These are phyloP conservation scores for Globisporangium takayamanum DNA, from an alignment of 352 stramenopile genomes.

Conservation along the genomic window DNA sequence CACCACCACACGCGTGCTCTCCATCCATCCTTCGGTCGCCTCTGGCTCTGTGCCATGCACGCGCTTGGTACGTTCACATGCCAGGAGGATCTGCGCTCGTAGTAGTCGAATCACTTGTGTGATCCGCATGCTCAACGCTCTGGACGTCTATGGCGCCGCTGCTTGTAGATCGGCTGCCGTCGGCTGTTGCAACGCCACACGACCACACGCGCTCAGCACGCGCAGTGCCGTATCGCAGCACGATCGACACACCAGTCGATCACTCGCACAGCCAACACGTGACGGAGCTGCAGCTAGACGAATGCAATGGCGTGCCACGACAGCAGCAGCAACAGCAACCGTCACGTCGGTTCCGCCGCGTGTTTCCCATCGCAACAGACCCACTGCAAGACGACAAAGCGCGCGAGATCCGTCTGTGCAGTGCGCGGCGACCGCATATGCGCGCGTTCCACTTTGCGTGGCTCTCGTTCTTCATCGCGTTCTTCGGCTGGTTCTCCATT, in stretches of 20 bases:
- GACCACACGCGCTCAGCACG: background rate
- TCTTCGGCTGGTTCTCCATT: constrained; percentile 94
- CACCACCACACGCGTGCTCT: too few species aligned
- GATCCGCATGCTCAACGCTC: too few species aligned
- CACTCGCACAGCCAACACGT: background rate
- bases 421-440: constrained; percentile 85
- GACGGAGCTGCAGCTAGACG: constrained; percentile 1
- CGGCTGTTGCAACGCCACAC: background rate
- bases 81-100: too few species aligned
- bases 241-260: constrained; percentile 6
- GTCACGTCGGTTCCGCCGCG: background rate
- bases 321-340: too few species aligned
- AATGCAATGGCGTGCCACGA: background rate
- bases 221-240: constrained; percentile 1
- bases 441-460: constrained; percentile 90
- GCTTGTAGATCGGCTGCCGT: constrained; percentile 1
- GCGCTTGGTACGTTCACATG: too few species aligned
- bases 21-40: too few species aligned
- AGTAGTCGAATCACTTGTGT: too few species aligned
- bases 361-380: constrained; percentile 16
- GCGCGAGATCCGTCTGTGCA: constrained; percentile 56
- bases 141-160: too few species aligned
- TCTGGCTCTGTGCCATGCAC: too few species aligned
- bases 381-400: constrained; percentile 26
- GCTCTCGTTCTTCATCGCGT: constrained; percentile 93